Base-by-base conservation (phyloP, 768 basidiomycete species). In the Melanogaster broomeanus region DNA sequence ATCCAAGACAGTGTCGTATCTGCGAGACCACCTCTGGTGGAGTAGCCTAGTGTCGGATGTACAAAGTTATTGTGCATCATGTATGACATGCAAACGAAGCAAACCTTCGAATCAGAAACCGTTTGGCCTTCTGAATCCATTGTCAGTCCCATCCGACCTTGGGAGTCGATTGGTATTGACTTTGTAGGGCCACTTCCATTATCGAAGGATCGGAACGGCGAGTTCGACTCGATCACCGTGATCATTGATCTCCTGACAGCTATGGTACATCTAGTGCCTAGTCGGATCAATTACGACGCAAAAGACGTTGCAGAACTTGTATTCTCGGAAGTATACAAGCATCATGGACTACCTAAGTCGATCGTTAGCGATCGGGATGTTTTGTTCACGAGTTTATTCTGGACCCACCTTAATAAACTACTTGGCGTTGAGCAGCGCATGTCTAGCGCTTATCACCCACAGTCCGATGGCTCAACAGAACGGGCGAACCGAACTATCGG, bases 101-200 rank as follows among this genome's bases (percentile, higher is more conserved):
- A 70, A 68, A 35, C 58, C 57, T 0, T 25, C 18, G 4, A 65
- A 64, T 31, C 63, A 69, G 21, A 52, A 58, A 24, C 67, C 61
- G 0, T 64, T 61, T 38, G 67, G 70, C 3, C 42, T 64, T 16
- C 53, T 73, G 3, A 62, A 69, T 16, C 60, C 67, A 1, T 34
- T 72, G 3, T 22, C 55, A 0, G 50, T 69, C 4, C 68, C 72
- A 64, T 28, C 0, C 48, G 53, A 4, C 76, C 74, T 0, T 75
- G 71, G 72, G 61, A 68, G 2, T 64, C 67, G 0, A 73, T 78
- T 0, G 69, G 65, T 0, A 73, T 77, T 44, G 75, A 77, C 56
- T 77, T 77, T 34, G 49, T 77, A 0, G 74, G 67, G 0, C 70
- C 67, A 1, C 58, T 77, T 10, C 74, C 72, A 12, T 30, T 53